Evolutionary conservation across 768 basidiomycete genomes (phyloP).

Genomic region (Mycena maculata): DNA sequence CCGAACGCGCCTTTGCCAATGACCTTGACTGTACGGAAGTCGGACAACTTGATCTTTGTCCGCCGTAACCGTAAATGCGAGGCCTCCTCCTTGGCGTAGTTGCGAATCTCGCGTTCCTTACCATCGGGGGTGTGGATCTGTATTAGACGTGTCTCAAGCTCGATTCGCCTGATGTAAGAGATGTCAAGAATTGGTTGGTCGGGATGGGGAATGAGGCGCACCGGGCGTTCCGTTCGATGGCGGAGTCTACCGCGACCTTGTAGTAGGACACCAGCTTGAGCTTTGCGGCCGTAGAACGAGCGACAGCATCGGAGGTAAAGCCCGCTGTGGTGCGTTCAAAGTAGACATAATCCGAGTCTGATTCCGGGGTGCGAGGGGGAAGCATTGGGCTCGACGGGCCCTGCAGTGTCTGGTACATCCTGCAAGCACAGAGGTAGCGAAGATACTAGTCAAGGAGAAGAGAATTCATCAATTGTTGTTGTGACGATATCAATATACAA

Average conservation of each 20-base stretch:
- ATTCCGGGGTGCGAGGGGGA: conserved; percentile 31
- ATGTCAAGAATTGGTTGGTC: background rate
- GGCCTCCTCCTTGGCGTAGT: conserved; percentile 87
- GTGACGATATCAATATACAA: background rate
- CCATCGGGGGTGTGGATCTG: conserved; percentile 82
- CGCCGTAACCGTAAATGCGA: conserved; percentile 92
- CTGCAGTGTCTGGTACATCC: conserved; percentile 28
- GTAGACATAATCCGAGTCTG: conserved; percentile 82
- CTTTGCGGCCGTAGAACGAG: conserved; percentile 92
- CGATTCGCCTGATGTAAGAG: conserved; percentile 73
- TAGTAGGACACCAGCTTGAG: conserved; percentile 98
- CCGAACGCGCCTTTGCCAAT: conserved; percentile 99
- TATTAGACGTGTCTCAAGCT: conserved; percentile 86
- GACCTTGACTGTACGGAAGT: conserved; percentile 97
- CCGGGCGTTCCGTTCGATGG: conserved; percentile 96
- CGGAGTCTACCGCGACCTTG: conserved; percentile 96
- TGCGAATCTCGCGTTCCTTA: conserved; percentile 89
- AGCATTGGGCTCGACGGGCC: conserved; percentile 32
- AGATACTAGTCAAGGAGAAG: background rate
- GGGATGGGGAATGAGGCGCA: conserved; percentile 44
- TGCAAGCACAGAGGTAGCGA: background rate
- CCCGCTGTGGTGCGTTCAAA: conserved; percentile 88
- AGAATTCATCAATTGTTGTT: background rate
- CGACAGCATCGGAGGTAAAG: conserved; percentile 89
- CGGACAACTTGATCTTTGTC: conserved; percentile 91